Evolutionary conservation across 139 green algal genomes (phyloP), one percentile per base, ranked within the genome.

Genomic region (Deuterostichococcus epilithicus): DNA sequence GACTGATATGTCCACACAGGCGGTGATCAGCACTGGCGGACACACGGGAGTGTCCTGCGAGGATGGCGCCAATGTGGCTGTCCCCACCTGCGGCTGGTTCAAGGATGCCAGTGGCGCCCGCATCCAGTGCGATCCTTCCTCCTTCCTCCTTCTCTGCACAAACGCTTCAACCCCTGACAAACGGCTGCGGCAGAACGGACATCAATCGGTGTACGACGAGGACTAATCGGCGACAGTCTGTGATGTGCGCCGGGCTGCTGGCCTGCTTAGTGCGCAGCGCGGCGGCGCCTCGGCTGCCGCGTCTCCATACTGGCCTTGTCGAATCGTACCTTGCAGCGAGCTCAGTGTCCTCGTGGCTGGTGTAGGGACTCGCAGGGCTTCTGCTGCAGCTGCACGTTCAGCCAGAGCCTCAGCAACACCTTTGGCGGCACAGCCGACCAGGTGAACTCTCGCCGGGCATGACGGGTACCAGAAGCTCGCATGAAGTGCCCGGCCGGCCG

Each of bases 351-450:
- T 47, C 18, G 33, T 35, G 25, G 34, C 25, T 30, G 3, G 70
- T 79, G 67, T 75, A 88, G 84, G 74, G 83, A 93, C 81, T 92
- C 85, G 38, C 92, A 97, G 76, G 92, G 92, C 52, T 97, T 97
- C 74, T 90, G 84, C 44, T 97, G 92, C 78, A 18, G 72, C 3
- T 97, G 92, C 82, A 72, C 70, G 35, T 34, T 68, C 1, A 39
- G 44, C 10, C 81, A 88, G 71, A 74, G 26, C 35, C 77, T 74
- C n/a, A 38, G 34, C 60, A 37, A 42, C 28, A 38, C 30, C 63
- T 79, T 63, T 25, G 45, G 47, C 38, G 33, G 45, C 67, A 59
- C 58, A 1, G 67, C 35, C 23, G 28, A 6, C 34, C 44, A 44
- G 25, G 33, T 69, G 63, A 4, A 60, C 15, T 18, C 18, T 18